Base-by-base conservation (phyloP, 2,329 filamentous ascomycete species). In the Escovopsis sp. region DNA sequence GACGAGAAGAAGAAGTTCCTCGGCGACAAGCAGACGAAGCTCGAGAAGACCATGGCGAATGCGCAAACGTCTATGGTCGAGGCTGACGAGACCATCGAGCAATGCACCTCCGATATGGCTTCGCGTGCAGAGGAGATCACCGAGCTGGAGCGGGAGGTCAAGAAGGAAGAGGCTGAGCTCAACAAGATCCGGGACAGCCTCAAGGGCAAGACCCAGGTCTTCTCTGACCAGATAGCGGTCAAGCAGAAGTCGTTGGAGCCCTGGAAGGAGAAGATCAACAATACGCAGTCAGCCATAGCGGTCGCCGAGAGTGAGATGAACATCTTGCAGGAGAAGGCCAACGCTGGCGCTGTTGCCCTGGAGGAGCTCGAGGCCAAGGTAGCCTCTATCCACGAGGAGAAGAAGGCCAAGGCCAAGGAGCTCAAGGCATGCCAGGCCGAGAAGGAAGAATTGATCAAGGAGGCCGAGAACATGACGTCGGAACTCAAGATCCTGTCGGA, bases 1-100 rank as follows among this genome's bases (percentile, higher is more conserved):
- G 89, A 96, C 49, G 93, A 98, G 62, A 96, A 96, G 69, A 81
- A 82, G 59, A 98, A 98, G 58, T 96, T 96, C 60, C 65, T 98
- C 49, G 69, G 74, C 2, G 81, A 81, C 54, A 98, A 98, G 66
- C 81, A 84, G 53, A 94, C 91, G 67, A 98, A 98, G 64, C 72
- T 94, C 12, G 86, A 96, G 50, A 96, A 94, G 65, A 75, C 81
- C 0, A 84, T 91, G 46, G 71, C 78, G 42, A 81, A 79, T 37
- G 85, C 84, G 45, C 84, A 84, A 48, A 79, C 81, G 44, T 77
- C 81, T 6, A 74, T 77, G 1, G 72, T 74, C 1, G 86, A 93
- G 51, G 83, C 87, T 4, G 74, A 80, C 32, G 80, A 82, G 47
- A 76, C 85, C 8, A 82, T 91, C 10, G 78, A 84, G 55, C 81